A percentile compares a stretch with the other conserved stretches of the same genome.
phyloP scores from a whole-genome alignment of 2,329 filamentous ascomycete genomes.

The Phaeomoniella chlamydospora region DNA sequence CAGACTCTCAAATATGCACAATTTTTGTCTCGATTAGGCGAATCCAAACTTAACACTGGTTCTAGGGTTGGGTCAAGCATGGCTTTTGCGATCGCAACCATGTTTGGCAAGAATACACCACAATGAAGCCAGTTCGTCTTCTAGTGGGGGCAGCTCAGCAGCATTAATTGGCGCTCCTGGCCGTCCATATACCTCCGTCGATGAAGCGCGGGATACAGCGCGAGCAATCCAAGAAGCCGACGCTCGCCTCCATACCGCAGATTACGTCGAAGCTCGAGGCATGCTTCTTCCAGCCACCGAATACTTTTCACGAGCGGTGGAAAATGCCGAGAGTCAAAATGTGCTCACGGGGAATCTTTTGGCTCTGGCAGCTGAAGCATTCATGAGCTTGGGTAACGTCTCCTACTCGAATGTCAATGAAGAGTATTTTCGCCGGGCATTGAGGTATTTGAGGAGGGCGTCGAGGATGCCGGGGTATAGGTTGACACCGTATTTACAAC shows the following conservation, averaged over 20 bases:
- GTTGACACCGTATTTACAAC: slow-evolving; percentile 29
- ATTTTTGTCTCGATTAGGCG: background rate
- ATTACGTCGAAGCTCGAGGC: slow-evolving; percentile 38
- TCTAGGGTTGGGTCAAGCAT: slow-evolving; percentile 33
- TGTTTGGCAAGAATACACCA: slow-evolving; percentile 32
- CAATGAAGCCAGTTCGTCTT: slow-evolving; percentile 22
- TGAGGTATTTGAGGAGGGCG: slow-evolving; percentile 30
- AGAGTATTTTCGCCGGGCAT: slow-evolving; percentile 29
- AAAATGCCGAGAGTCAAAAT: slow-evolving; percentile 23
- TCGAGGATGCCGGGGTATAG: slow-evolving; percentile 24
- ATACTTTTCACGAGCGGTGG: slow-evolving; percentile 32
- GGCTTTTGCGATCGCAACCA: slow-evolving; percentile 36
- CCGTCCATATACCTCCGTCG: slow-evolving; percentile 9
- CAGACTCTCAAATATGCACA: background rate
- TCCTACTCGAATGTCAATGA: slow-evolving; percentile 28
- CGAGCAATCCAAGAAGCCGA: slow-evolving; percentile 19
- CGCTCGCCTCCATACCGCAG: slow-evolving; percentile 18
- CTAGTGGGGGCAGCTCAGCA: slow-evolving; percentile 17
- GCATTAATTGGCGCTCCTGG: slow-evolving; percentile 8
- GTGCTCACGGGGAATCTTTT: slow-evolving; percentile 27
- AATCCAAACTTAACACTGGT: slow-evolving; percentile 2
- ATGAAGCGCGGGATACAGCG: slow-evolving; percentile 15
- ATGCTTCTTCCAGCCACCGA: slow-evolving; percentile 36
- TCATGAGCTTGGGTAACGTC: slow-evolving; percentile 38
- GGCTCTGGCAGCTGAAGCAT: slow-evolving; percentile 33